These are phyloP conservation scores for Starmerella sp. DNA, from an alignment of 805 yeast species.

Conservation along the genomic window DNA sequence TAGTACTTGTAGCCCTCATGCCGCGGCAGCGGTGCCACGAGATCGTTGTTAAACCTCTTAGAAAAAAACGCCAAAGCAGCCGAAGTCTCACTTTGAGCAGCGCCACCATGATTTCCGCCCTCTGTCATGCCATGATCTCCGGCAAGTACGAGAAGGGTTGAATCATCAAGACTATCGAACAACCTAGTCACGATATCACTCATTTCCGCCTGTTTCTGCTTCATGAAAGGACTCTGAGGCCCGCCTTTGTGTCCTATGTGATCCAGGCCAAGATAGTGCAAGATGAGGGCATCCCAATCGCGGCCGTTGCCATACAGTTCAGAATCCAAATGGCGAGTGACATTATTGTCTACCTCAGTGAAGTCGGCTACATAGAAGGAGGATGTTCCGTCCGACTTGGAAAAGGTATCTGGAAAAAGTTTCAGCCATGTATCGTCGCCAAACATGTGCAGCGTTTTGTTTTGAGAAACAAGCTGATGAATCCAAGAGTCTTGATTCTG, in stretches of 20 bases:
- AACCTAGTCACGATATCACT: constrained; percentile 50
- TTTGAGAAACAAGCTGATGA: constrained; percentile 42
- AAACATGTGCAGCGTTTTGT: constrained; percentile 57
- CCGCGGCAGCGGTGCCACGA: constrained; percentile 19
- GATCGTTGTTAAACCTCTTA: constrained; percentile 37
- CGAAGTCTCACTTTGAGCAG: constrained; percentile 83
- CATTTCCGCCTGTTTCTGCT: constrained; percentile 74
- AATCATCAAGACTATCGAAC: constrained; percentile 35
- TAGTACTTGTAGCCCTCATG: constrained; percentile 44
- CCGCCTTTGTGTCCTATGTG: constrained; percentile 99
- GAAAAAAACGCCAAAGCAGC: constrained; percentile 69
- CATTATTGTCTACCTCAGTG: constrained; percentile 86
- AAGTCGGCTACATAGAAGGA: constrained; percentile 93
- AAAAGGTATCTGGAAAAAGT: constrained; percentile 63
- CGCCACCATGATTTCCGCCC: constrained; percentile 93
- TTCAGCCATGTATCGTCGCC: constrained; percentile 99
- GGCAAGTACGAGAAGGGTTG: constrained; percentile 63
- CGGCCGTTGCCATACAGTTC: constrained; percentile 36
- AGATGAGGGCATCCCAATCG: constrained; percentile 73
- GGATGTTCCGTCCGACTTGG: constrained; percentile 68
- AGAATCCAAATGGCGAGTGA: constrained; percentile 67
- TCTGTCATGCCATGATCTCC: constrained; percentile 94
- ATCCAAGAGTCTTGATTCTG: constrained; percentile 81
- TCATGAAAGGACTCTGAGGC: constrained; percentile 70
- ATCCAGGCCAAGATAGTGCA: constrained; percentile 89